Percentiles rank a stretch among this genome's conserved stretches.
Conservation (phyloP, 2,329 filamentous ascomycete species). For the Blastomyces percursus region DNA sequence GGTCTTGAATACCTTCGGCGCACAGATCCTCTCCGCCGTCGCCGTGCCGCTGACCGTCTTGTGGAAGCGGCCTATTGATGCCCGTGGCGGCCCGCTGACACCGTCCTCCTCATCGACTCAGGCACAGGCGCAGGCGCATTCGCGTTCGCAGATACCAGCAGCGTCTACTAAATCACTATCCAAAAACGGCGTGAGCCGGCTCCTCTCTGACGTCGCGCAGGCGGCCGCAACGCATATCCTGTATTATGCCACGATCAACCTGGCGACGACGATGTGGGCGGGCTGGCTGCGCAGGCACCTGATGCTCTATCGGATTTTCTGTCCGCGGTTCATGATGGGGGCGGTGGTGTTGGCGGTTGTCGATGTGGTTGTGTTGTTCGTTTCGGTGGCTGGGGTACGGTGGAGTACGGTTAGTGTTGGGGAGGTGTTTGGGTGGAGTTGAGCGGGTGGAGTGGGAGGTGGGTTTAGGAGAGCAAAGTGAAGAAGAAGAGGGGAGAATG, state of each 20-base stretch:
- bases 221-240: constrained; percentile 63
- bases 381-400: constrained; percentile 64
- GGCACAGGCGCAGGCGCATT: background rate
- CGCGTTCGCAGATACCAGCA: too few relatives aligned
- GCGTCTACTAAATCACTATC: background rate
- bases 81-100: constrained; percentile 20
- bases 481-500: background rate
- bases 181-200: constrained; percentile 22
- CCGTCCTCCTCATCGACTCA: constrained; percentile 6
- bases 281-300: constrained; percentile 79
- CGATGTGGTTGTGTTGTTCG: constrained; percentile 59
- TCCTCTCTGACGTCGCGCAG: constrained; percentile 60
- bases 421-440: constrained; percentile 76
- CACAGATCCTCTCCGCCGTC: constrained; percentile 71
- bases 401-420: constrained; percentile 67
- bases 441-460: constrained; percentile 1
- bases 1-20: constrained; percentile 74
- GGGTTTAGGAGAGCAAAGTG: too few relatives aligned
- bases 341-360: constrained; percentile 60
- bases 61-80: constrained; percentile 79
- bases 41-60: constrained; percentile 71
- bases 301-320: constrained; percentile 94
- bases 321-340: constrained; percentile 79
- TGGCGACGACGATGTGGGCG: constrained; percentile 85
- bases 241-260: constrained; percentile 70